Conservation (phyloP, 1,284 basidiomycete genomes). For the Sporisorium exsertum region DNA sequence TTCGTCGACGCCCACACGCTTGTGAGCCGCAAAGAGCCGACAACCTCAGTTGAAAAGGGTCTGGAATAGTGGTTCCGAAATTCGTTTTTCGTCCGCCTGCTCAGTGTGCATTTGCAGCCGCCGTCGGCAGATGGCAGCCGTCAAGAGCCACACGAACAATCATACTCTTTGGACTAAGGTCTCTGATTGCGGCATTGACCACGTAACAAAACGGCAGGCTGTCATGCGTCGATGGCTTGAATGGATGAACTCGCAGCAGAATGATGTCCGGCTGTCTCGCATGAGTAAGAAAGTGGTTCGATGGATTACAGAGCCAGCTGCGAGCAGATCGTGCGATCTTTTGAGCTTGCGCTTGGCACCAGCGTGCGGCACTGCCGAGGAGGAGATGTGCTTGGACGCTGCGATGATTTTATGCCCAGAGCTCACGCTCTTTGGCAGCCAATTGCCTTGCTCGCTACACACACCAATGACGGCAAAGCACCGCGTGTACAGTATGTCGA, state of each 20-base stretch:
- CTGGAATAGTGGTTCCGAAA: slow-evolving; percentile 12
- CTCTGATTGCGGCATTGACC: too few relatives aligned
- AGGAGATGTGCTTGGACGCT: not conserved
- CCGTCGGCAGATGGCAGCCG: not conserved
- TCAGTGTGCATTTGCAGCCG: not conserved
- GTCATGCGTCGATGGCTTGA: not conserved
- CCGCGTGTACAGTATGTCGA: not conserved
- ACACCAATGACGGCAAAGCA: not conserved
- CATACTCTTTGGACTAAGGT: not conserved
- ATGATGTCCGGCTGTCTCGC: not conserved
- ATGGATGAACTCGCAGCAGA: not conserved
- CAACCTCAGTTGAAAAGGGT: not conserved
- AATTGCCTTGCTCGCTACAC: not conserved
- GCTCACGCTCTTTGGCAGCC: not conserved
- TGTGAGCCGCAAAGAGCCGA: not conserved
- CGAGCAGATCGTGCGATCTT: slow-evolving; percentile 15
- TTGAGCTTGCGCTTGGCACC: slow-evolving; percentile 6
- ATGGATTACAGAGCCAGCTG: not conserved
- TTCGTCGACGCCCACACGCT: not conserved
- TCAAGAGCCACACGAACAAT: not conserved
- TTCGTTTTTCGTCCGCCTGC: slow-evolving; percentile 8
- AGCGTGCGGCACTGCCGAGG: not conserved
- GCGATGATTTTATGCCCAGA: not conserved
- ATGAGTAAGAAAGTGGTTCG: too few relatives aligned
- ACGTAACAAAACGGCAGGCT: too few relatives aligned